Conservation (phyloP, 1,284 basidiomycete genomes). For the Ceratobasidium theobromae region DNA sequence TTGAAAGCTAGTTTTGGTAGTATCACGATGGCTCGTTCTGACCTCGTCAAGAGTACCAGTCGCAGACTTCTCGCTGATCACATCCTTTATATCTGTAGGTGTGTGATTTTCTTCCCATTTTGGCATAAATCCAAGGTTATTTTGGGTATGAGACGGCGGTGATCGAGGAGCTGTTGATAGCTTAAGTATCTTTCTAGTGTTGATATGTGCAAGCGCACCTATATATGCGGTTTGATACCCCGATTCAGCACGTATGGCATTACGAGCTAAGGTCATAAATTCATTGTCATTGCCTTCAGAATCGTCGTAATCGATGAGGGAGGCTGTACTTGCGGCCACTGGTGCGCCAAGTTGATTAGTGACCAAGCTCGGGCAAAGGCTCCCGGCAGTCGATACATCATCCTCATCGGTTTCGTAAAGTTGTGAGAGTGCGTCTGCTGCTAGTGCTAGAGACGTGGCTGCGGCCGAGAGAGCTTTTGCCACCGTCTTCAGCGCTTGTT, state of each 20-base stretch:
- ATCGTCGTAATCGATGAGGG: background rate
- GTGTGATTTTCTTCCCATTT: no score
- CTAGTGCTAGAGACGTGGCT: slow-evolving; percentile 3
- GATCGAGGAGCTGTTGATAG: no score
- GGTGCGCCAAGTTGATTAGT: background rate
- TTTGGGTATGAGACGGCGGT: no score
- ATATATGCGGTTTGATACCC: no score
- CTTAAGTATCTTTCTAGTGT: no score
- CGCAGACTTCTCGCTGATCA: no score
- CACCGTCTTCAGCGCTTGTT: slow-evolving; percentile 2
- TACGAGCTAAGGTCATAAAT: slow-evolving; percentile 12
- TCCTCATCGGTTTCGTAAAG: slow-evolving; percentile 6
- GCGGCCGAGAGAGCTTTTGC: slow-evolving; percentile 10
- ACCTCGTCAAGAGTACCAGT: no score
- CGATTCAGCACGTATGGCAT: background rate
- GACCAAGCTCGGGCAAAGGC: background rate
- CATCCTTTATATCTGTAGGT: no score
- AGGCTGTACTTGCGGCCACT: background rate
- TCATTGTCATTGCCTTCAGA: slow-evolving; percentile 2
- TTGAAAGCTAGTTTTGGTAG: no score
- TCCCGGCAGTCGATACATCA: background rate
- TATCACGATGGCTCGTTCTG: no score
- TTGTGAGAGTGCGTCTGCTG: background rate
- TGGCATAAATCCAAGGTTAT: no score
- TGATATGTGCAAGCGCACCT: no score